Conservation (phyloP, 2,329 filamentous ascomycete genomes). For the Alternaria tenuissima region DNA sequence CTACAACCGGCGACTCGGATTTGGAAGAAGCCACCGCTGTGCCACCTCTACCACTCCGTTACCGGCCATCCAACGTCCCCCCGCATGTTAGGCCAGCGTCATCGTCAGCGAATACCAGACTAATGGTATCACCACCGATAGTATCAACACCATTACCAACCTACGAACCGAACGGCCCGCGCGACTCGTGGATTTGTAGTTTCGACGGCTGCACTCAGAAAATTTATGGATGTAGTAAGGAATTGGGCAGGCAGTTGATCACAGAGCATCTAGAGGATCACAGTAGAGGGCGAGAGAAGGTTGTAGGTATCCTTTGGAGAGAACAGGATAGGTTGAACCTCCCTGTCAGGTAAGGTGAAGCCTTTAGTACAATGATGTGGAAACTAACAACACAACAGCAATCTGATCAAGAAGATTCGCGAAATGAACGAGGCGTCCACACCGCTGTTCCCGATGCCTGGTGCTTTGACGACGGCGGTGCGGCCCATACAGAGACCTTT, state of each 20-base stretch:
- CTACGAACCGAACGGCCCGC: constrained; percentile 58
- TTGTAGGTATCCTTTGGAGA: constrained; percentile 63
- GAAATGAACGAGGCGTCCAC: constrained; percentile 50
- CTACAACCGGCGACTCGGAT: constrained; percentile 22
- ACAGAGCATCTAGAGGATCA: constrained; percentile 69
- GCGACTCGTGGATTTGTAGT: constrained; percentile 72
- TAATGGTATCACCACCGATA: constrained; percentile 28
- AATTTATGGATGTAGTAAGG: constrained; percentile 68
- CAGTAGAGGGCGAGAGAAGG: constrained; percentile 62
- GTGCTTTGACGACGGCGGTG: neutral
- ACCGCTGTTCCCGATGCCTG: constrained; percentile 33
- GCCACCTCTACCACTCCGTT: constrained; percentile 38
- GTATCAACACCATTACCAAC: constrained; percentile 46
- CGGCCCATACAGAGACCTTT: constrained; percentile 23
- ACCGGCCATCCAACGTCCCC: constrained; percentile 21
- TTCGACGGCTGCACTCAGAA: constrained; percentile 70
- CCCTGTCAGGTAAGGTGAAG: constrained; percentile 49
- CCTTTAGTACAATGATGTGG: neutral
- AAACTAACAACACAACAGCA: constrained; percentile 29
- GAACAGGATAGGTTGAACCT: constrained; percentile 54
- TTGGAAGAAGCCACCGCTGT: constrained; percentile 20
- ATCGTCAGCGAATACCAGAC: constrained; percentile 15
- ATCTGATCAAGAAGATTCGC: constrained; percentile 58
- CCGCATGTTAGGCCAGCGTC: neutral
- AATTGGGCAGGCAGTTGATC: constrained; percentile 65